Evolutionary conservation across 169 alveolate species (phyloP), one percentile per base, ranked within the genome.

Genomic region (Eimeria praecox): DNA sequence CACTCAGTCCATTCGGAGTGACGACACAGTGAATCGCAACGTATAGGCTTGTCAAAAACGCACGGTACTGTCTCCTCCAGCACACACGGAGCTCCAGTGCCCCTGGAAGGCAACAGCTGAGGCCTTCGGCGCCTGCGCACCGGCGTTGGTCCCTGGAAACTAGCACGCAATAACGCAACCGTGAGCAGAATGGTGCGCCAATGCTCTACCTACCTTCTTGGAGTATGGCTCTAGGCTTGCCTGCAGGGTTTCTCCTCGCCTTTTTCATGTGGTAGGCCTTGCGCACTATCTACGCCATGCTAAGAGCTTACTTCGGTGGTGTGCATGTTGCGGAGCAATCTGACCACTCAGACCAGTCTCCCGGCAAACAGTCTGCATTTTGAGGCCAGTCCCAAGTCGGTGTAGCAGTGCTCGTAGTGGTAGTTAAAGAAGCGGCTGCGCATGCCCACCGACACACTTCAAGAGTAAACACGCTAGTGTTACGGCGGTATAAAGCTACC

Each of bases 351-450:
- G 80, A 42, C 94, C 94, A 87, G 46, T 87, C 66, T 14, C 94
- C 94, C 42, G 94, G 94, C 14, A 87, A 35, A 54, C 94, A 87
- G 42, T 87, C 94, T 10, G 94, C 94, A 59, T 87, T 64, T 64
- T 87, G 38, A 30, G 94, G 94, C 94, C 94, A 87, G 62, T 56
- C 82, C 94, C 94, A 87, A n/a, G 52, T 64, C 46, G 94, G 94
- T 30, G 94, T 66, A 30, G 94, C 35, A 4, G 94, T 87, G 66
- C 69, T 87, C 33, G 94, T 87, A 16, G 94, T 87, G 49, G 94
- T 87, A 9, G 94, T 87, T 24, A 87, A 33, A n/a, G 94, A 87
- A 44, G 94, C 94, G 33, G 94, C 94, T 87, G 94, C 94, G 49
- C 66, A 38, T 27, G 30, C 62, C 0, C 52, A 35, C 46, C 62